A percentile compares a stretch with the other conserved stretches of the same genome.
Evolutionary conservation across 73 alveolate genomes (phyloP).

Genomic region (Stentor coeruleus): DNA sequence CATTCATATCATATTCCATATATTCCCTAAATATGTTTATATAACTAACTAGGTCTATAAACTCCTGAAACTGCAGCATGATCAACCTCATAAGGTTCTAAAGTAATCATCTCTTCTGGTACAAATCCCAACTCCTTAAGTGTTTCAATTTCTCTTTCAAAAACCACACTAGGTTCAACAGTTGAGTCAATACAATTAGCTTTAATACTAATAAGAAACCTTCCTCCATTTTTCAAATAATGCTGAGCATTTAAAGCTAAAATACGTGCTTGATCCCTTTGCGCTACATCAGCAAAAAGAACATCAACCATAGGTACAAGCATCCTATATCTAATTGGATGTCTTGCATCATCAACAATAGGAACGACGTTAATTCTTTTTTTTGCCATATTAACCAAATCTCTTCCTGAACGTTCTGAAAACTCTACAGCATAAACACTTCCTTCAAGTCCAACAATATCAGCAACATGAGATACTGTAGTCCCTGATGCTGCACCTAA

Average conservation of each 20-base stretch:
- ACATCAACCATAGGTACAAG: constrained; percentile 98
- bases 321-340: constrained; percentile 98
- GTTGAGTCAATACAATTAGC: constrained; percentile 99
- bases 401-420: constrained; percentile 98
- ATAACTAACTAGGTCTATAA: constrained; percentile 68
- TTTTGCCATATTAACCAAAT: constrained; percentile 96
- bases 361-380: constrained; percentile 93
- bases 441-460: constrained; percentile 96
- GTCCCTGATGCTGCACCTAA: constrained; percentile 99
- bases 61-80: constrained; percentile 98
- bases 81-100: constrained; percentile 99
- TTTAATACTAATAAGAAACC: constrained; percentile 91
- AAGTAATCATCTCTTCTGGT: constrained; percentile 91
- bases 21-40: too few relatives aligned
- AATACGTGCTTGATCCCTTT: constrained; percentile 95
- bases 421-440: constrained; percentile 99
- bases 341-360: constrained; percentile 99
- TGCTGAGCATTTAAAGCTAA: constrained; percentile 84
- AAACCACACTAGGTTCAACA: constrained; percentile 97
- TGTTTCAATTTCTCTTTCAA: constrained; percentile 63
- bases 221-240: constrained; percentile 95
- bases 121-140: constrained; percentile 80
- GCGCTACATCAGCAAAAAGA: constrained; percentile 99
- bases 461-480: constrained; percentile 98
- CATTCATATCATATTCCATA: too few relatives aligned